Evolutionary conservation across 768 basidiomycete genomes (phyloP), one percentile per base, ranked within the genome.

Genomic region (Suillus tomentosus): DNA sequence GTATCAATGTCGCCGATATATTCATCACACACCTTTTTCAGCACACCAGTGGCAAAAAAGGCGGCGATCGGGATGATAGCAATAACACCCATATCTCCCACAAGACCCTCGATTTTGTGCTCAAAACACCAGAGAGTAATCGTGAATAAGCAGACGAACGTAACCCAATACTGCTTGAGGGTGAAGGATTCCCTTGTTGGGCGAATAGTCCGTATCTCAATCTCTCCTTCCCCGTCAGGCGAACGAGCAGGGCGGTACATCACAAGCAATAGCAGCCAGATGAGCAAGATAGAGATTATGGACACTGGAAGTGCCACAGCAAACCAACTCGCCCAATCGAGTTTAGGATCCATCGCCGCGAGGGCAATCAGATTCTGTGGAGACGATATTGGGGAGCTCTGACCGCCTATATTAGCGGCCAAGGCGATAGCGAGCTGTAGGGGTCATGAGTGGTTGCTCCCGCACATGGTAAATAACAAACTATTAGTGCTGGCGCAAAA

Each of bases 21-120:
- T 3, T 8, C 22, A 59, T 68, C 51, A 3, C 79, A 37, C 64
- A 92, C 95, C 90, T 99, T 99, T 71, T 95, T 94, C 55, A 99
- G 79, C 6, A 98, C 87, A 1, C 94, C 94, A 0, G 95, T 93
- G 6, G 92, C 91, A 76, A 98, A 99, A 80, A 99, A 99, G 1
- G 91, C 90, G 7, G 98, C 82, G 53, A 99, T 83, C 0, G 96
- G 97, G 53, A 99, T 82, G 68, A 99, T 87, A 2, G 96, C 96
- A 67, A 99, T 95, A 70, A 98, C 84, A 37, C 97, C 97, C 96
- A 99, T 99, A 74, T 99, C 95, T 1, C 97, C 97, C 3, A 99
- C 82, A 55, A 79, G 79, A 7, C 79, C 76, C 72, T 96, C 87
- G 61, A 99, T 85, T 70, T 80, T 76, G 71, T 92, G 90, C 67